phyloP scores from a whole-genome alignment of 257 asterid genomes.

The Orobanche coerulescens region DNA sequence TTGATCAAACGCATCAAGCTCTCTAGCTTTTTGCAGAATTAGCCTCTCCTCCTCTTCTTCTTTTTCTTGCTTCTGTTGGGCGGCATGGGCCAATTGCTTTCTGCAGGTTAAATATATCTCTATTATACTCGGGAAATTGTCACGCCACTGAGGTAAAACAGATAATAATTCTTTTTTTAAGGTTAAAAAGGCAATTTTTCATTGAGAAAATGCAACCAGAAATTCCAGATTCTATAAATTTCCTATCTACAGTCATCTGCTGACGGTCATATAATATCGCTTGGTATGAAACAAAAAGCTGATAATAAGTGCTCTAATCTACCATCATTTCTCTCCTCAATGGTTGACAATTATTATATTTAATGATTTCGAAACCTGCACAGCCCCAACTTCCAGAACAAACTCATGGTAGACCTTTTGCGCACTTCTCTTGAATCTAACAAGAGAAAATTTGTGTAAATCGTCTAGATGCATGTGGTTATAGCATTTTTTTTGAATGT shows the following conservation, averaged over 20 bases:
- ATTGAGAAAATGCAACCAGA: neutral
- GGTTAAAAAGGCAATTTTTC: neutral
- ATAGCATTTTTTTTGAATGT: neutral
- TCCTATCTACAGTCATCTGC: neutral
- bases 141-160: neutral
- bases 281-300: neutral
- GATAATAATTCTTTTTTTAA: neutral
- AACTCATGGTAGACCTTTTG: slow-evolving; percentile 2
- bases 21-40: slow-evolving; percentile 51
- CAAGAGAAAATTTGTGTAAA: neutral
- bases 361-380: neutral
- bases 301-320: neutral
- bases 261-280: neutral
- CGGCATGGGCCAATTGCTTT: slow-evolving; percentile 48
- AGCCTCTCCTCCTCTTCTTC: slow-evolving; percentile 67
- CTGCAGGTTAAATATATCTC: slow-evolving; percentile 32
- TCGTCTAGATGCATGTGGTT: neutral
- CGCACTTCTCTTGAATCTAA: neutral
- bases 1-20: slow-evolving; percentile 82
- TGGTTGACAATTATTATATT: neutral
- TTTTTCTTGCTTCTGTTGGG: slow-evolving; percentile 63
- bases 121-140: too few species aligned
- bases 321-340: neutral
- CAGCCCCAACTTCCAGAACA: neutral
- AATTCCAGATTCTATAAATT: neutral